Evolutionary conservation across 345 rosid genomes (phyloP).

Genomic region (Aethionema arabicum): DNA sequence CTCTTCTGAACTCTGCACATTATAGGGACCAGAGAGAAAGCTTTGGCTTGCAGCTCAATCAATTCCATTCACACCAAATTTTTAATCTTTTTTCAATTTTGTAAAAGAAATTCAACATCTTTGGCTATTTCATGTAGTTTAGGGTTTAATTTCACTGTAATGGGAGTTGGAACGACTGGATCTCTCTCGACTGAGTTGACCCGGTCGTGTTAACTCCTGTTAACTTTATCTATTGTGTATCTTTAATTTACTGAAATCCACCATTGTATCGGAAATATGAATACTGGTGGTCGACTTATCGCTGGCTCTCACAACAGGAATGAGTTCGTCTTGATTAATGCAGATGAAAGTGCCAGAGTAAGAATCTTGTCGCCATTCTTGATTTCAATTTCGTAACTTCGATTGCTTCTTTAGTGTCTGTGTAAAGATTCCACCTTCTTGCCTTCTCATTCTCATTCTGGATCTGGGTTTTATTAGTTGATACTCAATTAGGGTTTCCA

Average conservation of each 20-base stretch:
- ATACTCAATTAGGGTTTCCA: constrained; percentile 7
- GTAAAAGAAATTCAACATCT: neutral
- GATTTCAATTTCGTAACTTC: neutral
- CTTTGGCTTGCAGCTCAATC: neutral
- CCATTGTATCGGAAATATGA: constrained; percentile 42
- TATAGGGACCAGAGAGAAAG: neutral
- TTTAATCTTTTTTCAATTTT: neutral
- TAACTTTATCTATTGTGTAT: constrained; percentile 18
- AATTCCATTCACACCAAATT: neutral
- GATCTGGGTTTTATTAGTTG: constrained; percentile 29
- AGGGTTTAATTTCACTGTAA: neutral
- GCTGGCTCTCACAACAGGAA: constrained; percentile 96
- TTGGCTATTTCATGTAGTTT: constrained; percentile 24
- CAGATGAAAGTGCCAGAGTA: constrained; percentile 73
- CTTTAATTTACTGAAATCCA: neutral
- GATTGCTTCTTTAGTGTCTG: neutral
- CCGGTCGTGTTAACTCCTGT: neutral
- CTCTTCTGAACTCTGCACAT: constrained; percentile 14
- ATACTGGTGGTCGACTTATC: constrained; percentile 69
- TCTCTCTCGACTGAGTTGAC: constrained; percentile 24
- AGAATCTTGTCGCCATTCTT: constrained; percentile 29
- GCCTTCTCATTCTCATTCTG: neutral
- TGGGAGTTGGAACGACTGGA: constrained; percentile 23
- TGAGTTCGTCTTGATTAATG: constrained; percentile 82
- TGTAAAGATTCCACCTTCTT: constrained; percentile 25